Evolutionary conservation across 495 filamentous ascomycete species (phyloP).

Genomic region (Tuber umbilicatum): DNA sequence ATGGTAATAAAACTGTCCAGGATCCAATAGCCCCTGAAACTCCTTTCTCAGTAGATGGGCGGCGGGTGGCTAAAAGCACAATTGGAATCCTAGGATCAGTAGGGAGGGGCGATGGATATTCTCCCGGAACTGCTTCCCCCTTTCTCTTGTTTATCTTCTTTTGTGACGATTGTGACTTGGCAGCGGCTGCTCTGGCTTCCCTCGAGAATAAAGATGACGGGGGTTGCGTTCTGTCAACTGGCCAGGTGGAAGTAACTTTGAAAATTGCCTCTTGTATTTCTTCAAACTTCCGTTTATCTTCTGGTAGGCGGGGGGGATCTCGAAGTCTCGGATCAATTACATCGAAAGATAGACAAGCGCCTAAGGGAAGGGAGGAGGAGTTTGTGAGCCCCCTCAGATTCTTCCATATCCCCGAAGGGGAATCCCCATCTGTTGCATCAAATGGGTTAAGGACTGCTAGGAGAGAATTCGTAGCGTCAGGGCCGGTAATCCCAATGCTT

Average conservation of each 20-base stretch:
- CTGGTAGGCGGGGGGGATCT: constrained; percentile 56
- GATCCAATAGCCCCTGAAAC: constrained; percentile 46
- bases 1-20: constrained; percentile 84
- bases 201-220: constrained; percentile 63
- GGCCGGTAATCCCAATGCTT: constrained; percentile 81
- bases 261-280: constrained; percentile 51
- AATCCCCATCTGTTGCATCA: constrained; percentile 38
- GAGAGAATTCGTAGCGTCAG: constrained; percentile 74
- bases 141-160: constrained; percentile 83
- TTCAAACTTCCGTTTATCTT: constrained; percentile 40
- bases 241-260: constrained; percentile 60
- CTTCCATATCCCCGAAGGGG: constrained; percentile 54
- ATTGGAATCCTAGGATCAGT: constrained; percentile 80
- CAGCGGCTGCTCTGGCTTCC: constrained; percentile 53
- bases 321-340: constrained; percentile 72
- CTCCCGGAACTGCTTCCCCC: constrained; percentile 57
- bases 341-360: constrained; percentile 65
- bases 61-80: constrained; percentile 56
- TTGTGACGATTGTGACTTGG: constrained; percentile 60
- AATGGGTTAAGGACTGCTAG: constrained; percentile 61
- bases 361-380: constrained; percentile 64
- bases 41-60: constrained; percentile 35
- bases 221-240: constrained; percentile 54
- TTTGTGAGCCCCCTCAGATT: constrained; percentile 66
- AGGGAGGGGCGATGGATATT: constrained; percentile 51